Base-by-base conservation (phyloP, 2,329 filamentous ascomycete species). In the Ophiosphaerella korrae region DNA sequence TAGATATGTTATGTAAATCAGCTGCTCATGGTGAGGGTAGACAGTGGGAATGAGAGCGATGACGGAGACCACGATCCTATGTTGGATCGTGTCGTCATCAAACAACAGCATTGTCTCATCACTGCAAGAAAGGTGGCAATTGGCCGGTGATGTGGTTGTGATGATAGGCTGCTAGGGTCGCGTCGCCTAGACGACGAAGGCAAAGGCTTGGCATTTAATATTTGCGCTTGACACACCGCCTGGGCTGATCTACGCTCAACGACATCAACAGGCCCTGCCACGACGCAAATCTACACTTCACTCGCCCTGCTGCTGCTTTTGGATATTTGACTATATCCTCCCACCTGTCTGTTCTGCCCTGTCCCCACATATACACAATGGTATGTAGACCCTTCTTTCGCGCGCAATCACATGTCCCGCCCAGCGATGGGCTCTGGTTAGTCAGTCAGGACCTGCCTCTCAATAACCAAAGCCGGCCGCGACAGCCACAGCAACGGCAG, bases 391-490 rank as follows among this genome's bases (percentile, higher is more conserved):
- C 31, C 33, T 14, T 41, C 31, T 39, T 39, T 42, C 33, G 42
- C 38, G 36, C 33, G 43, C 49, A 52, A 47, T 50, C 42, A 47
- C 49, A 45, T 49, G 45, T 37, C 42, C 46, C 32, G 24, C 42
- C 24, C 32, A 37, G 32, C 51, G 23, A 40, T 43, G 45, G 40
- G 53, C 43, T 38, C 40, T 26, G 26, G 54, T 47, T 59, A 52
- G 60, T 55, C 55, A 54, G 55, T 42, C 43, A 44, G 47, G 52
- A 39, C 50, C 50, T 55, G 53, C 53, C 60, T 48, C 50, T 44
- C 45, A 36, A 48, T 38, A 32, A 37, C 31, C 47, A 31, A 32
- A 29, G 26, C 11, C 26, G 39, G 53, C 53, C 55, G 52, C 35
- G 41, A 45, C 51, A 45, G 38, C 45, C 39, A 50, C 39, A 38